Evolutionary conservation across 176 grass and related monocot genomes (phyloP).

Genomic region (Musa itinerans): DNA sequence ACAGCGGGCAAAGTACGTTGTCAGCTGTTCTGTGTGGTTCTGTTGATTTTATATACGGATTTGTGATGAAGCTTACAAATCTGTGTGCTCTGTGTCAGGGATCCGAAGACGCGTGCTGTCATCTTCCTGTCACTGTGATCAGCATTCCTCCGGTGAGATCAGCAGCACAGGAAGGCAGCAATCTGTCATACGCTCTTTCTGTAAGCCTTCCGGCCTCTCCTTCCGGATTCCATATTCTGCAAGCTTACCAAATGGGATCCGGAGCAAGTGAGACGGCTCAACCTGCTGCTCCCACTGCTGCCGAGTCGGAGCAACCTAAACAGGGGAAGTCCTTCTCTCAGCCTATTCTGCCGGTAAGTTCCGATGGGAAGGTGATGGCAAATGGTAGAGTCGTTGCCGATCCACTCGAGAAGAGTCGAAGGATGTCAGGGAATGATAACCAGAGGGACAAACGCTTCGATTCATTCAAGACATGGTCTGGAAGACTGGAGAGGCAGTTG

Average conservation of each 20-base stretch:
- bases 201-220: not conserved
- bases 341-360: conserved; percentile 20
- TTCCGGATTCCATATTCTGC: not conserved
- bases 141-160: too few relatives aligned
- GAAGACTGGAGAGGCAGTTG: conserved; percentile 71
- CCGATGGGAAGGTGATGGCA: too few relatives aligned
- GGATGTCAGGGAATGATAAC: conserved; percentile 3
- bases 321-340: conserved; percentile 52
- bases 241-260: not conserved
- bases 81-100: not conserved
- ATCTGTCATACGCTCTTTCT: not conserved
- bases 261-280: not conserved
- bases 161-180: too few relatives aligned
- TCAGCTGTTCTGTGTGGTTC: too few relatives aligned
- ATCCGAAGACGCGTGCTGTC: not conserved
- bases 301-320: conserved; percentile 6
- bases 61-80: not conserved
- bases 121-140: not conserved
- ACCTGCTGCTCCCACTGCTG: not conserved
- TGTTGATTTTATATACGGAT: too few relatives aligned
- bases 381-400: too few relatives aligned
- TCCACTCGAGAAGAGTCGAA: conserved; percentile 7
- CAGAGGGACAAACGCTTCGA: conserved; percentile 61
- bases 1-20: too few relatives aligned
- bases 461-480: conserved; percentile 88